These are phyloP conservation scores for Fusarium euwallaceae DNA, from an alignment of 2,329 filamentous ascomycete genomes.

Conservation along the genomic window DNA sequence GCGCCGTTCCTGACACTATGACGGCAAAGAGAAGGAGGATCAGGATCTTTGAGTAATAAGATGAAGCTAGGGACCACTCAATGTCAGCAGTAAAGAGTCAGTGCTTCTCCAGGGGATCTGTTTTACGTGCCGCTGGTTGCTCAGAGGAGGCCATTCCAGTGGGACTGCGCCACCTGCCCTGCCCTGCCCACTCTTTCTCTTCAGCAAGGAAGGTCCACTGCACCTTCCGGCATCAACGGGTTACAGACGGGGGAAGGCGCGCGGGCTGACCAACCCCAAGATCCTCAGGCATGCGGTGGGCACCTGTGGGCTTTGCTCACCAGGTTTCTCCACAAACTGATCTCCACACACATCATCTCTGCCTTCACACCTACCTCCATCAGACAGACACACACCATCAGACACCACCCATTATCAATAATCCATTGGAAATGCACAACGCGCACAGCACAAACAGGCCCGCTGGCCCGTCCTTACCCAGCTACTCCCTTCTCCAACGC, in stretches of 20 bases:
- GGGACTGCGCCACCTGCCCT: not conserved
- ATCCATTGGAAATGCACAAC: not conserved
- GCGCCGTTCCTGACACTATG: slow-evolving; percentile 29
- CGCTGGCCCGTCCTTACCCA: not conserved
- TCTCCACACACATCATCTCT: not conserved
- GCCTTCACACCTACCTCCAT: not conserved
- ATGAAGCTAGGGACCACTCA: not conserved
- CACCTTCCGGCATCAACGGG: not conserved
- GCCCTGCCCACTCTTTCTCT: not conserved
- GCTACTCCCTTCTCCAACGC: not conserved
- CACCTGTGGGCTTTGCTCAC: not conserved
- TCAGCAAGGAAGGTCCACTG: not conserved
- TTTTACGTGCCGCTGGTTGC: slow-evolving; percentile 2
- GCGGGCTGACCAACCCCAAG: slow-evolving; percentile 11
- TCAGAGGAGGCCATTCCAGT: slow-evolving; percentile 3
- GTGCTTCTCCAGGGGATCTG: slow-evolving; percentile 4
- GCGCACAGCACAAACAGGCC: slow-evolving; percentile 1
- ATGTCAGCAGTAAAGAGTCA: slow-evolving; percentile 14
- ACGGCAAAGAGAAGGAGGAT: slow-evolving; percentile 7
- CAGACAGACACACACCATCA: not conserved
- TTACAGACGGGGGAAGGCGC: not conserved
- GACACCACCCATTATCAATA: not conserved
- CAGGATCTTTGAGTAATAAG: slow-evolving; percentile 2
- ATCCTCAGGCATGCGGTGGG: not conserved
- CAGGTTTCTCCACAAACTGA: slow-evolving; percentile 25